Evolutionary conservation across 495 filamentous ascomycete species (phyloP).

Genomic region (Neurospora discreta): DNA sequence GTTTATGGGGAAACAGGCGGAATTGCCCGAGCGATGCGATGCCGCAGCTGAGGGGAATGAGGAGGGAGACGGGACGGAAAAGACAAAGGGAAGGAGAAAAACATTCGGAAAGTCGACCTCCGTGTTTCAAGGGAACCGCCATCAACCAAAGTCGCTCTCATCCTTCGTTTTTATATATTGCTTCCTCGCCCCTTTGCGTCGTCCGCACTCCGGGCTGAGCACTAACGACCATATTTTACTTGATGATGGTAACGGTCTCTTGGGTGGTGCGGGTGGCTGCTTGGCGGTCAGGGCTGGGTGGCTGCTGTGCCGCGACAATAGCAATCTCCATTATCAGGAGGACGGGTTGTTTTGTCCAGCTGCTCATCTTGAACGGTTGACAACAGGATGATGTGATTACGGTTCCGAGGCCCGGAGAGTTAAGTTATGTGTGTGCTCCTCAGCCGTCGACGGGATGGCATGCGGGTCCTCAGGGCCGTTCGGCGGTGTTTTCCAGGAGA

Average conservation of each 20-base stretch:
- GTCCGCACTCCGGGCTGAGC: neutral
- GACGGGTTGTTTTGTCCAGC: neutral
- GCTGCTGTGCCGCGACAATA: neutral
- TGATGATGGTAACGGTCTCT: neutral
- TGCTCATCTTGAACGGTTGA: neutral
- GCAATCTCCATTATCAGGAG: neutral
- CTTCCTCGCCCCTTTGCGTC: neutral
- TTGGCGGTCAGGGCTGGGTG: neutral
- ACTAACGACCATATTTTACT: neutral
- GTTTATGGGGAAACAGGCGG: neutral
- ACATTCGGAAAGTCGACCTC: neutral
- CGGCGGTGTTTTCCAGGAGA: neutral
- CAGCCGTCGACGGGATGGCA: neutral
- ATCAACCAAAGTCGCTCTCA: neutral
- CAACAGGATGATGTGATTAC: neutral
- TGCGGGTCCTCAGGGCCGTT: neutral
- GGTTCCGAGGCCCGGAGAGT: neutral
- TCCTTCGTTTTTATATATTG: neutral
- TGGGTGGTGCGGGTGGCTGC: neutral
- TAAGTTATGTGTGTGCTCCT: neutral
- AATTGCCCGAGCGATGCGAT: neutral
- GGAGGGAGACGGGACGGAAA: neutral
- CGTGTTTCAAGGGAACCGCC: neutral
- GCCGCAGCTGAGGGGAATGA: neutral
- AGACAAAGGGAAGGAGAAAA: neutral